phyloP scores from a whole-genome alignment of 169 alveolate genomes.

The Cryptosporidium ubiquitum region DNA sequence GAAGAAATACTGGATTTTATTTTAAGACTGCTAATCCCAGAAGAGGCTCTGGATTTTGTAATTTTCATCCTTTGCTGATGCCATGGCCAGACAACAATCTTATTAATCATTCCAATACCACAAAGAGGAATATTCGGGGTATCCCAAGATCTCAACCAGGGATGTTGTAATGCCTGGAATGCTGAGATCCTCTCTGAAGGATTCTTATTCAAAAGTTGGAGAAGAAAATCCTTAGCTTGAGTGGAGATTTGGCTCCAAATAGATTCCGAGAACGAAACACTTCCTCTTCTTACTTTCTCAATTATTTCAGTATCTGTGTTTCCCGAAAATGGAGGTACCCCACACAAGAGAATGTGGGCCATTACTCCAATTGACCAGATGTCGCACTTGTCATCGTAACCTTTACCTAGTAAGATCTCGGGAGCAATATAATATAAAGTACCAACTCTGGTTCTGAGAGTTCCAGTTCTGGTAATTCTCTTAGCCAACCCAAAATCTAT shows the following conservation, averaged over 20 bases:
- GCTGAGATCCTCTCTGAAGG: slow-evolving; percentile 78
- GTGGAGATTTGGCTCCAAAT: slow-evolving; percentile 72
- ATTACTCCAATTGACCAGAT: slow-evolving; percentile 94
- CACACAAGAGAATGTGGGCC: slow-evolving; percentile 89
- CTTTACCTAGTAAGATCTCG: slow-evolving; percentile 88
- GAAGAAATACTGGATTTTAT: slow-evolving; percentile 35
- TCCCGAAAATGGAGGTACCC: slow-evolving; percentile 86
- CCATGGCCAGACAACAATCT: slow-evolving; percentile 73
- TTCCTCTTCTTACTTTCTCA: slow-evolving; percentile 54
- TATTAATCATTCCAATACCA: slow-evolving; percentile 69
- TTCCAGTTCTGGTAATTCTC: slow-evolving; percentile 78
- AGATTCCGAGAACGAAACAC: slow-evolving; percentile 34
- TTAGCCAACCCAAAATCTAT: slow-evolving; percentile 83
- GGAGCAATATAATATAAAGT: slow-evolving; percentile 94
- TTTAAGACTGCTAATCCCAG: slow-evolving; percentile 8
- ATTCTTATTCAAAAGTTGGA: slow-evolving; percentile 49
- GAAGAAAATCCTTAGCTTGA: slow-evolving; percentile 75
- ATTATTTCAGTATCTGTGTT: slow-evolving; percentile 52
- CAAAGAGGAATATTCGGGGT: slow-evolving; percentile 51
- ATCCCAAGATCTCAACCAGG: slow-evolving; percentile 76
- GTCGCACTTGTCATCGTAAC: slow-evolving; percentile 92
- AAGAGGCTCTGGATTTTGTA: slow-evolving; percentile 10
- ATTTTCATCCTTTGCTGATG: slow-evolving; percentile 43
- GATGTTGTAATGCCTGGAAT: slow-evolving; percentile 78
- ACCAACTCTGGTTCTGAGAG: slow-evolving; percentile 83